A percentile compares a stretch with the other conserved stretches of the same genome.
Evolutionary conservation across 257 asterid genomes (phyloP).

Genomic region (Solanum tacnaense): DNA sequence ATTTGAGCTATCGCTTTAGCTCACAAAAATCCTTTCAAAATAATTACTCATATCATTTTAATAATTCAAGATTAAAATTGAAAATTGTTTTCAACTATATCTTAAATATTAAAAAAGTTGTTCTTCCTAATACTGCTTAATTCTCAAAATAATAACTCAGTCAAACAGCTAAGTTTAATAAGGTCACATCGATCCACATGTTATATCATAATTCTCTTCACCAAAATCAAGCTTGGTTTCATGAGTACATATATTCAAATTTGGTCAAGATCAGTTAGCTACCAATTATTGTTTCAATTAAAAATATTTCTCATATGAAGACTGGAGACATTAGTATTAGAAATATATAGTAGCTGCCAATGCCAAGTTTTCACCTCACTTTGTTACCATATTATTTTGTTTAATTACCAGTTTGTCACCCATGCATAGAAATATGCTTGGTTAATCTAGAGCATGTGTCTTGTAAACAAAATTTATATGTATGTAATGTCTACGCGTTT

Average conservation of each 20-base stretch:
- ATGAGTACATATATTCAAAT: neutral
- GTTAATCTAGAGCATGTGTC: neutral
- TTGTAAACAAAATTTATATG: neutral
- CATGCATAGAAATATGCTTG: neutral
- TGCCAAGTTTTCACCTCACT: neutral
- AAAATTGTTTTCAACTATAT: no score
- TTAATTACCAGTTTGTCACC: neutral
- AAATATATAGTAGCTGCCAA: no score
- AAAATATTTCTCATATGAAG: neutral
- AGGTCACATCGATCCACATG: constrained; percentile 15
- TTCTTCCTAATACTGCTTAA: neutral
- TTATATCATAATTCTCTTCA: neutral
- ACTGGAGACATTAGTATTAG: no score
- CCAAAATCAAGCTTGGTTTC: constrained; percentile 16
- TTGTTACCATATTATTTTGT: neutral
- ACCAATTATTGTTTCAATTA: neutral
- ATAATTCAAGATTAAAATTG: no score
- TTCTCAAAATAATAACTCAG: neutral
- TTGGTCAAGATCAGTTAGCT: neutral
- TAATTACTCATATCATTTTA: no score
- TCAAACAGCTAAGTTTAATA: constrained; percentile 4
- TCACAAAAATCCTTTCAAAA: no score
- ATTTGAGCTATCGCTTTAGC: neutral
- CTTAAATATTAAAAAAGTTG: neutral
- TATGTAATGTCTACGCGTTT: neutral